Evolutionary conservation across 371 early-diverging fungal species (phyloP), one percentile per base, ranked within the genome.

Genomic region (Parasitella parasitica): DNA sequence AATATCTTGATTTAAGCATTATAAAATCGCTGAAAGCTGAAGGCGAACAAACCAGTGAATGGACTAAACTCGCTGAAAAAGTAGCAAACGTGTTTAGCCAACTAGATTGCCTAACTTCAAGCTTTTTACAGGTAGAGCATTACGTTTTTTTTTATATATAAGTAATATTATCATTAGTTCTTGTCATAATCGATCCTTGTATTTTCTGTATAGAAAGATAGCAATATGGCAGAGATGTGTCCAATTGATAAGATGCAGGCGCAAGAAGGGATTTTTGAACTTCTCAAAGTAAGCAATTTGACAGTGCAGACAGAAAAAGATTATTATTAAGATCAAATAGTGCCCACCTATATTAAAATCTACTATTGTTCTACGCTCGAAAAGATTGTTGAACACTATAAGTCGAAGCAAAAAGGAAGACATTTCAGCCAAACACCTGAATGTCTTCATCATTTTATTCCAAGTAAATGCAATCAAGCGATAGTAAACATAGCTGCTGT

Each of bases 401-500:
- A 49, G 36, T 28, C 49, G 56, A 20, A 66, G 41, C 20, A 68
- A 36, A 3, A 64, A 70, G 36, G 62, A 66, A 8, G 53, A 20
- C 1, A 49, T 55, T 3, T 5, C 43, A 6, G 28, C 51, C 6
- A 18, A 38, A 4, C 56, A 69, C 11, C 15, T 75, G 8, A 73
- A 73, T 52, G 50, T 66, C 7, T 54, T 78, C 6, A 61, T 78
- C 9, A 71, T 73, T 13, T 18, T 73, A 55, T 78, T 75, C 32
- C 79, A 75, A 63, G 75, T 71, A 68, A 51, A 12, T 57, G 13
- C 2, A 22, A 32, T 6, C 32, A 32, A 9, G 2, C 6, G 18
- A 20, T 9, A 22, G 22, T 11, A 4, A 2, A 20, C 2, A 20
- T 20, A 0, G 22, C 12, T 11, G 11, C 2, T 2, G 2, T 43